phyloP scores from a whole-genome alignment of 2,329 filamentous ascomycete species.

The Apiospora rasikravindrae region DNA sequence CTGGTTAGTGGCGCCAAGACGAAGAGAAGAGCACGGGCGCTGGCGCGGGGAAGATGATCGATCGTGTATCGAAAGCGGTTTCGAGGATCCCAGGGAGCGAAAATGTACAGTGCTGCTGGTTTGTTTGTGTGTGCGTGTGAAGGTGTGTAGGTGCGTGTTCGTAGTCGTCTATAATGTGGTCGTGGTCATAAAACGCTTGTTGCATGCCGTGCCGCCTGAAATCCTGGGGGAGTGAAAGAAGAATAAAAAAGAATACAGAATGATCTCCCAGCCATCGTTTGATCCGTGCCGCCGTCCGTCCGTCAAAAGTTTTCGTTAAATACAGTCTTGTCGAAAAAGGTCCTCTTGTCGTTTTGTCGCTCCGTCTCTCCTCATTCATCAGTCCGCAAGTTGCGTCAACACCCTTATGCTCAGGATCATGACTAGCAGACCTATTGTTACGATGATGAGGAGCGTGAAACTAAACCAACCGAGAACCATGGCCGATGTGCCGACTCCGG shows the following conservation, averaged over 20 bases:
- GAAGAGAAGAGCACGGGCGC: not conserved
- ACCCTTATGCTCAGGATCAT: conserved; percentile 96
- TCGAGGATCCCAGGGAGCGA: not conserved
- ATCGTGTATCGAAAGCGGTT: not conserved
- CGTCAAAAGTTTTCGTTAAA: conserved; percentile 13
- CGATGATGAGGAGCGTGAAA: conserved; percentile 89
- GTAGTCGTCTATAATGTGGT: conserved; percentile 16
- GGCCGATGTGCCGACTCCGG: conserved; percentile 66
- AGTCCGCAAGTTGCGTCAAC: conserved; percentile 64
- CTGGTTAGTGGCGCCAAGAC: not conserved
- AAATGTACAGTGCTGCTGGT: conserved; percentile 14
- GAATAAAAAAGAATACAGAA: conserved; percentile 5
- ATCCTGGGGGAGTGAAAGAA: not conserved
- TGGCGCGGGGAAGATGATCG: not conserved
- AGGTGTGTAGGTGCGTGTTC: not conserved
- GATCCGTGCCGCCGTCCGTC: conserved; percentile 12
- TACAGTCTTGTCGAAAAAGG: conserved; percentile 14
- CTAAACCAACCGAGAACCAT: conserved; percentile 99
- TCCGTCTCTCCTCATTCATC: conserved; percentile 22
- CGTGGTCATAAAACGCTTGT: conserved; percentile 16
- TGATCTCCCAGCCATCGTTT: not conserved
- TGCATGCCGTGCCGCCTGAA: conserved; percentile 9
- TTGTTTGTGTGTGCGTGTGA: not conserved
- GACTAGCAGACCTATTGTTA: conserved; percentile 91
- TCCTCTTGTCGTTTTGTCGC: not conserved